These are phyloP conservation scores for Pleodorina starrii DNA, from an alignment of 139 green algal species.

Conservation along the genomic window DNA sequence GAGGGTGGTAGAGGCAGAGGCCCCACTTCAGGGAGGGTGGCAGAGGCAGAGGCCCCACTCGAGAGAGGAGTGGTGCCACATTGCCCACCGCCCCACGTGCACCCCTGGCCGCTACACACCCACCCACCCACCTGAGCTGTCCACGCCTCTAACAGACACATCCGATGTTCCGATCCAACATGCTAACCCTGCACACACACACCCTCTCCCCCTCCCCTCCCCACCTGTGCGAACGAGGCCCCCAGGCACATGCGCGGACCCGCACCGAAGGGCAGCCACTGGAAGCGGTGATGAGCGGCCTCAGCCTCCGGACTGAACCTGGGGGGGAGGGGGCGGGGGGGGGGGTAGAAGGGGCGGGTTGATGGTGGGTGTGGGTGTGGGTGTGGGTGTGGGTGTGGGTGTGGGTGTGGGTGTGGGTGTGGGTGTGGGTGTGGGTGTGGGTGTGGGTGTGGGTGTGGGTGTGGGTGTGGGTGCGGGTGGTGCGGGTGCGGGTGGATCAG, in stretches of 20 bases:
- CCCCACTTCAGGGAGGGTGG: too few species aligned
- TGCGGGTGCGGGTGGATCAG: too few species aligned
- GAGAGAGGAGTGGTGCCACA: too few species aligned
- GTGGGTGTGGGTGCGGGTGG: not conserved
- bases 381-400: not conserved
- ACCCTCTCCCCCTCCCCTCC: not conserved
- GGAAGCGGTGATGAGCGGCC: slow-evolving; percentile 67
- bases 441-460: not conserved
- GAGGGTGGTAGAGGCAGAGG: too few species aligned
- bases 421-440: too few species aligned
- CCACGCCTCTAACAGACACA: too few species aligned
- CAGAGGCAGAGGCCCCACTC: too few species aligned
- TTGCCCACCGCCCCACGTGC: too few species aligned
- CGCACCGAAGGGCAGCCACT: slow-evolving; percentile 75
- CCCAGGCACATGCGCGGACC: slow-evolving; percentile 77
- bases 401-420: not conserved
- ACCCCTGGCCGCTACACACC: too few species aligned
- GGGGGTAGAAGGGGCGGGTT: not conserved
- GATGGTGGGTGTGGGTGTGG: not conserved
- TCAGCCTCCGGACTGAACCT: slow-evolving; percentile 61
- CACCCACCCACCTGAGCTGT: too few species aligned
- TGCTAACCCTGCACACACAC: too few species aligned
- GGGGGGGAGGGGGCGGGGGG: not conserved
- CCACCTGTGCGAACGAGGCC: slow-evolving; percentile 65
- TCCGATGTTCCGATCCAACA: too few species aligned